phyloP scores from a whole-genome alignment of 2,329 filamentous ascomycete species.

The Sarocladiaceae sp. region DNA sequence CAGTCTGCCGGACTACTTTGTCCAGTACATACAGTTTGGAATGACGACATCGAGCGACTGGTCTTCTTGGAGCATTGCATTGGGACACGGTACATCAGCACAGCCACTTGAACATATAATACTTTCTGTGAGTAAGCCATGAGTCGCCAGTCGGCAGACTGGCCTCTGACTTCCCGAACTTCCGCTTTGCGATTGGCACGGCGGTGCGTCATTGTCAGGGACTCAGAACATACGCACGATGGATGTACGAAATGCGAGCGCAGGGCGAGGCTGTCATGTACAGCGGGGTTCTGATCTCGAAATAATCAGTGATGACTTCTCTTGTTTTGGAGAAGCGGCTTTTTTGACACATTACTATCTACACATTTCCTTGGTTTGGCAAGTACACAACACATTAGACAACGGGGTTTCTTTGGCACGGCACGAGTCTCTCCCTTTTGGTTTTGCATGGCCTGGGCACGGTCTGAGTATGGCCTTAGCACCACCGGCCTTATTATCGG shows the following conservation, averaged over 20 bases:
- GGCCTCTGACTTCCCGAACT: no score
- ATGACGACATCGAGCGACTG: slow-evolving; percentile 18
- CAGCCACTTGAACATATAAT: slow-evolving; percentile 3
- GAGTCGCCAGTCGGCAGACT: no score
- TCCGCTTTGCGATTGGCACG: no score
- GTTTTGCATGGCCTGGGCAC: background rate
- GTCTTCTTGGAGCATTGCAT: slow-evolving; percentile 45
- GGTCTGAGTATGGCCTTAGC: no score
- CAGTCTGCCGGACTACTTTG: slow-evolving; percentile 24
- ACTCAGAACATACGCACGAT: background rate
- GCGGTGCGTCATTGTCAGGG: no score
- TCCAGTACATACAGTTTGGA: slow-evolving; percentile 31
- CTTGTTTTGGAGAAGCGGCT: background rate
- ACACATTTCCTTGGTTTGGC: slow-evolving; percentile 1
- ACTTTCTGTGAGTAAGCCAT: no score
- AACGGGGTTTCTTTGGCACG: slow-evolving; percentile 3
- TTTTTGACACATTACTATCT: background rate
- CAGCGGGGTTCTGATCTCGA: no score
- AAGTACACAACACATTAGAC: slow-evolving; percentile 10
- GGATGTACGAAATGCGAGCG: no score
- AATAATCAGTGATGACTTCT: background rate
- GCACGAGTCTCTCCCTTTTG: background rate
- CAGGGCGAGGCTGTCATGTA: no score
- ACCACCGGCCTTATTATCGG: no score
- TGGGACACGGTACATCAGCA: slow-evolving; percentile 23